Evolutionary conservation across 805 yeast genomes (phyloP).

Genomic region (Crinitomyces ghanaensis): DNA sequence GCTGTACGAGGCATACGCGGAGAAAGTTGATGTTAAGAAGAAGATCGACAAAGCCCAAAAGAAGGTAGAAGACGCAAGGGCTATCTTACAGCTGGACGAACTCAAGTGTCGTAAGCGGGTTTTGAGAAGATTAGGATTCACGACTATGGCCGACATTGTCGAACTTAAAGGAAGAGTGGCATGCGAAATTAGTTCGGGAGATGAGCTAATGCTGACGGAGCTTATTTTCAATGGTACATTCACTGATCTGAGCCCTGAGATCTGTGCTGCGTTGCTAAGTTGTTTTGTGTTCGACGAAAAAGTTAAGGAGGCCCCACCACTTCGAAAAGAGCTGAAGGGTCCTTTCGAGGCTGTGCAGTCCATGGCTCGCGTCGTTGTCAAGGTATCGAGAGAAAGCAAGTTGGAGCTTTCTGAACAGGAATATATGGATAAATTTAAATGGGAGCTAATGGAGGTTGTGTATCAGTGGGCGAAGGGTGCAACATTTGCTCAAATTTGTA

Average conservation of each 20-base stretch:
- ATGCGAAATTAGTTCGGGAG: slow-evolving; percentile 89
- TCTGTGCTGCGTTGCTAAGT: slow-evolving; percentile 82
- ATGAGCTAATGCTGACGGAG: slow-evolving; percentile 69
- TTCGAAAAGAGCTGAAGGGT: slow-evolving; percentile 84
- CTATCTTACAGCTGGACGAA: slow-evolving; percentile 90
- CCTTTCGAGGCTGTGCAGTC: slow-evolving; percentile 82
- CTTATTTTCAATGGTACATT: slow-evolving; percentile 91
- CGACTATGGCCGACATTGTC: slow-evolving; percentile 79
- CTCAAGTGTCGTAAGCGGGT: slow-evolving; percentile 88
- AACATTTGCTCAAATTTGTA: slow-evolving; percentile 89
- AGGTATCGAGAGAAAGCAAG: slow-evolving; percentile 79
- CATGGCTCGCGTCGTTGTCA: slow-evolving; percentile 85
- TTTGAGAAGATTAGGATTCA: slow-evolving; percentile 80
- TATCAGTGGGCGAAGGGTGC: slow-evolving; percentile 96
- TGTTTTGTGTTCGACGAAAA: slow-evolving; percentile 97
- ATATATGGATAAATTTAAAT: slow-evolving; percentile 81
- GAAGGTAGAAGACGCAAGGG: slow-evolving; percentile 71
- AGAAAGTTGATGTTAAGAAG: slow-evolving; percentile 49
- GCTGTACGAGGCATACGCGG: slow-evolving; percentile 51
- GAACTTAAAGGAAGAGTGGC: slow-evolving; percentile 97
- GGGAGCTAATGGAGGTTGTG: slow-evolving; percentile 94
- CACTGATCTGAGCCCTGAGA: slow-evolving; percentile 77
- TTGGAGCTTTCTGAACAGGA: slow-evolving; percentile 85
- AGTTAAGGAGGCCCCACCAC: slow-evolving; percentile 72
- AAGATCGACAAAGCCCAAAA: slow-evolving; percentile 49